Percentiles rank a stretch among this genome's conserved stretches.
phyloP scores from a whole-genome alignment of 371 early-diverging fungal species.

The Mortierella sp. region DNA sequence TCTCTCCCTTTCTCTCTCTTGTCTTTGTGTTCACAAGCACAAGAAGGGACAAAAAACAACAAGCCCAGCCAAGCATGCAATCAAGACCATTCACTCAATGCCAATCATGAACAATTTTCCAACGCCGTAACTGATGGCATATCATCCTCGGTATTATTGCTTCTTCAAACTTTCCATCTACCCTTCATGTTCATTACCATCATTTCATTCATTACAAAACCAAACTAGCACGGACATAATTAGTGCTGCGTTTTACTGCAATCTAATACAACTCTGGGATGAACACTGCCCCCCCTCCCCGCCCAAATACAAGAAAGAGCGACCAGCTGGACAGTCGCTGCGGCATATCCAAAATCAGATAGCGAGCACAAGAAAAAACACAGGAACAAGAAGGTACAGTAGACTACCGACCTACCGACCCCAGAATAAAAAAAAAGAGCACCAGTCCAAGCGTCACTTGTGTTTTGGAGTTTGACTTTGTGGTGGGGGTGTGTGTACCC shows the following conservation, averaged over 20 bases:
- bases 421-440: neutral
- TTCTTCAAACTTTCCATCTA: neutral
- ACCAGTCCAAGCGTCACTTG: no score
- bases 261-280: neutral
- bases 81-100: neutral
- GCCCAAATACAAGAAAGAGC: neutral
- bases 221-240: neutral
- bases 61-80: neutral
- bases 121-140: neutral
- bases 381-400: no score
- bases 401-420: neutral
- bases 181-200: neutral
- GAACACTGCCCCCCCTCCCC: neutral
- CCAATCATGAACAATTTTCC: neutral
- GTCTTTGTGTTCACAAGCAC: neutral
- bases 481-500: neutral
- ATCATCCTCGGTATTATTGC: neutral
- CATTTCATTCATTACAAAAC: neutral
- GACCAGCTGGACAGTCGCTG: slow-evolving; percentile 4
- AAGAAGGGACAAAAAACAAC: neutral
- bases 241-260: neutral
- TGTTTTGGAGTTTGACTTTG: neutral
- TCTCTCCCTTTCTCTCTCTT: neutral
- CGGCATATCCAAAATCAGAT: neutral
- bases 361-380: neutral